Evolutionary conservation across 2,329 filamentous ascomycete genomes (phyloP), one percentile per base, ranked within the genome.

Genomic region (Phialophora expanda): DNA sequence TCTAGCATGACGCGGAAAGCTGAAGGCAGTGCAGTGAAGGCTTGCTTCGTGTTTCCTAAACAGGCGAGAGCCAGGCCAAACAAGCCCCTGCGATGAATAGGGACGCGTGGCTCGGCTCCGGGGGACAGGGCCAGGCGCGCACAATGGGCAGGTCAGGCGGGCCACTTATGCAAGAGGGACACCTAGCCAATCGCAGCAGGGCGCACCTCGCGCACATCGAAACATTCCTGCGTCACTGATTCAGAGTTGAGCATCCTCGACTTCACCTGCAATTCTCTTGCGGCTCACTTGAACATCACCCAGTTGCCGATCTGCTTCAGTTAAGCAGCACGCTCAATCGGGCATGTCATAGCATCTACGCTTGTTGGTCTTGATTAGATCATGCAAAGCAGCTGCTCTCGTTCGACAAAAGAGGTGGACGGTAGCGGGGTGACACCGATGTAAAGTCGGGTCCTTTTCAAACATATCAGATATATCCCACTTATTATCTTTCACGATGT

Each of bases 401-500:
- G 65, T 65, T 66, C 62, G 64, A 65, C 70, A 70, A 72, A 74
- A 74, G 72, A 62, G 63, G 28, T 26, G 64, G 64, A 51, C 32
- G 24, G 30, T 11, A 28, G 67, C 51, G 67, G 64, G 64, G 64
- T 63, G 57, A 57, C 48, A 22, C 32, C 9, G 30, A 32, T 30
- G 26, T 38, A 6, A 51, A 11, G 24, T n/a, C n/a, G 9, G 14
- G 12, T 44, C 22, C n/a, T 22, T 50, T 28, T 30, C 70, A 72
- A 94, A 96, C 30, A 38, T n/a, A 34, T 54, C 62, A 54, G 24
- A 58, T 54, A 28, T 28, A n/a, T 22, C 17, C 41, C 24, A 44
- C 4, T 46, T n/a, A 2, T 17, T 7, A n/a, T 28, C n/a, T n/a
- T 24, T 32, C 24, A 41, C 70, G 72, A 95, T 97, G 93, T 93